Percentiles rank a stretch among this genome's conserved stretches.
Conservation (phyloP, 2,329 filamentous ascomycete genomes). For the Aspergillus brasiliensis region DNA sequence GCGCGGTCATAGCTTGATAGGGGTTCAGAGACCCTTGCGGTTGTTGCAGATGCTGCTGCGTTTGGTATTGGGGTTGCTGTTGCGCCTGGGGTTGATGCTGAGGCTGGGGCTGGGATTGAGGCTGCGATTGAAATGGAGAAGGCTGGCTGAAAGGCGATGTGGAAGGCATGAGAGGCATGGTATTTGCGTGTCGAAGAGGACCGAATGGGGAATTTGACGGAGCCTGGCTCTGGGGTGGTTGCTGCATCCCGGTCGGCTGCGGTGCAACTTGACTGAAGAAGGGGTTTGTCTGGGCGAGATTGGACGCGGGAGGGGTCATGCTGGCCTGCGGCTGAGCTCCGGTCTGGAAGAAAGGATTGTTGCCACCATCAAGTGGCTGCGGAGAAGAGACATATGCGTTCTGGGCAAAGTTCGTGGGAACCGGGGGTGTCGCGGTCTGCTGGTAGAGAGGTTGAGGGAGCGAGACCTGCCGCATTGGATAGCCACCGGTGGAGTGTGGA, state of each 20-base stretch:
- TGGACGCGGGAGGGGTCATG: constrained; percentile 27
- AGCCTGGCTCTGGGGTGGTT: constrained; percentile 24
- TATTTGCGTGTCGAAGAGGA: constrained; percentile 41
- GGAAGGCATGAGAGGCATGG: constrained; percentile 40
- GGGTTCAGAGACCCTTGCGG: constrained; percentile 34
- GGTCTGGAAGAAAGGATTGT: constrained; percentile 50
- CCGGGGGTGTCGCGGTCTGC: constrained; percentile 48
- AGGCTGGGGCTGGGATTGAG: constrained; percentile 26
- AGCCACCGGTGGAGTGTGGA: constrained; percentile 72
- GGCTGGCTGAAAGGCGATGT: constrained; percentile 33
- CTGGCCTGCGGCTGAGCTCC: constrained; percentile 30
- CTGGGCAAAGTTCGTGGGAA: constrained; percentile 39
- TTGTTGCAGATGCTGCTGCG: constrained; percentile 13
- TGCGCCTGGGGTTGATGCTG: constrained; percentile 26
- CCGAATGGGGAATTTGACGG: constrained; percentile 14
- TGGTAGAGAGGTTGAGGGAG: constrained; percentile 43
- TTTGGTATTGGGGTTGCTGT: constrained; percentile 21
- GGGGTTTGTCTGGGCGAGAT: constrained; percentile 32
- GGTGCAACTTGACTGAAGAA: constrained; percentile 37
- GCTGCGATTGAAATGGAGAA: constrained; percentile 31
- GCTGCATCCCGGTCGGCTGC: constrained; percentile 22
- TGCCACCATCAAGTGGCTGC: constrained; percentile 35
- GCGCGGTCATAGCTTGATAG: constrained; percentile 33
- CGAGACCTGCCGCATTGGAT: constrained; percentile 46
- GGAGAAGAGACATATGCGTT: constrained; percentile 36